Evolutionary conservation across 78 protist genomes (phyloP), one percentile per base, ranked within the genome.

Genomic region (Diacronema lutheri): DNA sequence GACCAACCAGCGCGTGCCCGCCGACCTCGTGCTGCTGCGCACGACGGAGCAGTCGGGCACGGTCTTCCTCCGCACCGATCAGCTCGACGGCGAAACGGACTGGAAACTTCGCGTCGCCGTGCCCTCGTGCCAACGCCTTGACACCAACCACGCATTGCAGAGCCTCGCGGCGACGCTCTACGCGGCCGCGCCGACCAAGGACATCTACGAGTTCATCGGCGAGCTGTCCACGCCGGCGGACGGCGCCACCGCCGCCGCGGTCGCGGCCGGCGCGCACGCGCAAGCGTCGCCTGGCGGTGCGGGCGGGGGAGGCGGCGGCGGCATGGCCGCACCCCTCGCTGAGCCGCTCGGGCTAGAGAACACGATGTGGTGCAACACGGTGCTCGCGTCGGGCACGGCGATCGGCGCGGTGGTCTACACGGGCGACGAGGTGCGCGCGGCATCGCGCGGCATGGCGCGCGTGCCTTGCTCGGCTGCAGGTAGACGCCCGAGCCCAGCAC

Each of bases 61-160:
- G 0, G 84, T 86, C 19, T 96, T 96, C 46, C 85, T 96, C 37
- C 79, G 98, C 44, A 96, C 98, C 5, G 98, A 96, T 74, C 98
- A 96, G 87, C 86, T 96, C 50, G 98, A 96, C 61, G 98, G 98
- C 26, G 98, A 96, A 77, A 95, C 97, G 11, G 98, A 96, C 81
- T 96, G 98, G 98, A 96, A 96, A 64, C 90, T 96, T n/a, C 72
- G 95, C 29, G 61, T 56, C 26, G 61, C 61, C 19, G 31, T 84
- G 31, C 44, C 83, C 4, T 11, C 35, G 37, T 77, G 76, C 50
- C 92, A 90, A 84, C 16, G 73, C 46, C 82, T 85, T 29, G 29
- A 56, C 13, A 12, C 41, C 23, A 77, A 85, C 38, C 86, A 14
- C 58, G 82, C 74, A 12, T 44, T 85, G 41, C 7, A 7, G 44